phyloP scores from a whole-genome alignment of 805 yeast species.

The Sugiyamaella valdiviana region DNA sequence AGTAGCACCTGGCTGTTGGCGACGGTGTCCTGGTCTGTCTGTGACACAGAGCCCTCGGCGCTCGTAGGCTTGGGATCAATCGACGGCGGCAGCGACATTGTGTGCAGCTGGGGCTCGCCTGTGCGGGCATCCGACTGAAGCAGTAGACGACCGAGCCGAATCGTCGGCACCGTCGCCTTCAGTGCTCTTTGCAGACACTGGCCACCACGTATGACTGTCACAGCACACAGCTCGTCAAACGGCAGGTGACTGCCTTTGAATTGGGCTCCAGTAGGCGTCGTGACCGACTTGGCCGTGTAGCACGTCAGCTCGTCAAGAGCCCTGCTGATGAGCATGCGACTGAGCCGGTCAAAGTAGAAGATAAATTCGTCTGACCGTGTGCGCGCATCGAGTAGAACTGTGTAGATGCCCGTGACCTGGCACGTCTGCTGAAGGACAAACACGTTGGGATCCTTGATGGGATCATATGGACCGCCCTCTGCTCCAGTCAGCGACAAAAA shows the following conservation, averaged over 20 bases:
- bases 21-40: slow-evolving; percentile 15
- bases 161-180: slow-evolving; percentile 63
- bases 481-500: slow-evolving; percentile 48
- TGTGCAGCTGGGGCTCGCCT: slow-evolving; percentile 91
- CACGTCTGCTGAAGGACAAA: slow-evolving; percentile 41
- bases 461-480: slow-evolving; percentile 23
- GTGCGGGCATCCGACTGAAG: slow-evolving; percentile 84
- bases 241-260: slow-evolving; percentile 30
- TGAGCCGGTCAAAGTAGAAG: slow-evolving; percentile 80
- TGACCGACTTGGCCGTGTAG: slow-evolving; percentile 25
- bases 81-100: slow-evolving; percentile 59
- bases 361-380: slow-evolving; percentile 71
- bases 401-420: slow-evolving; percentile 66
- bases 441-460: slow-evolving; percentile 16
- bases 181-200: slow-evolving; percentile 83
- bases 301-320: slow-evolving; percentile 46
- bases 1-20: slow-evolving; percentile 45
- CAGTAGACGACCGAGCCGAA: slow-evolving; percentile 72
- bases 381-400: slow-evolving; percentile 53
- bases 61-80: slow-evolving; percentile 19
- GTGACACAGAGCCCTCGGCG: slow-evolving; percentile 8
- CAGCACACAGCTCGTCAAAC: slow-evolving; percentile 55
- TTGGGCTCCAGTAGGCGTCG: slow-evolving; percentile 38
- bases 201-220: slow-evolving; percentile 82
- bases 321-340: slow-evolving; percentile 58